Evolutionary conservation across 352 stramenopile genomes (phyloP), one percentile per base, ranked within the genome.

Genomic region (Globisporangium recalcitrans): DNA sequence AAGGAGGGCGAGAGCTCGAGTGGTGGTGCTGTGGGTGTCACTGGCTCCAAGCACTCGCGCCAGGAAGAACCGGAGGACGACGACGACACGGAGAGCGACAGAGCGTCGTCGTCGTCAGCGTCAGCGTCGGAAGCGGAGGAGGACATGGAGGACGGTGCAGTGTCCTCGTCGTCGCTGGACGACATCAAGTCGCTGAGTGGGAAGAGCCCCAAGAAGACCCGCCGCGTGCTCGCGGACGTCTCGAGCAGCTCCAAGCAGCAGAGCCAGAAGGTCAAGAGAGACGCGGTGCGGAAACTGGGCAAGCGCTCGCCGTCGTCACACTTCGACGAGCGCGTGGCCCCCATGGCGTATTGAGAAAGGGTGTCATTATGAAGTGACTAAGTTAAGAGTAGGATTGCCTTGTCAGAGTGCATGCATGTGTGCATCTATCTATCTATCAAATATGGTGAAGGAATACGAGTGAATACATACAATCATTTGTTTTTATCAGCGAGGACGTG

Each of bases 121-220:
- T 46, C 38, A 5, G 16, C 38, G 19, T 46, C 38, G 4, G 38
- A 46, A 46, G 38, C 38, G 11, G 56, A 62, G 27, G 56, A 60
- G 1, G 54, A 52, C 3, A 24, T n/a, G 3, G 24, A 51, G 5
- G 36, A 61, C 24, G 40, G 52, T 16, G 40, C 9, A 22, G 29
- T 24, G 26, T 31, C 27, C 26, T 59, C 53, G 53, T 60, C 54
- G 4, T 52, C 54, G 19, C 16, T 42, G 4, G 53, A 48, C 21
- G 54, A 56, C n/a, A 27, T 63, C 31, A 32, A 27, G 46, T 55
- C 44, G 1, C 26, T 60, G 21, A 34, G 57, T 14, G 46, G 22
- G 27, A 55, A 55, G 32, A 63, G 57, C 11, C 57, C 57, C 21
- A 63, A 63, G 46, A 60, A 60, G 38, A 60, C 52, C 54, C 54